A percentile compares a stretch with the other conserved stretches of the same genome.
Evolutionary conservation across 2,329 filamentous ascomycete genomes (phyloP).

Genomic region (Lecanicillium sp.): DNA sequence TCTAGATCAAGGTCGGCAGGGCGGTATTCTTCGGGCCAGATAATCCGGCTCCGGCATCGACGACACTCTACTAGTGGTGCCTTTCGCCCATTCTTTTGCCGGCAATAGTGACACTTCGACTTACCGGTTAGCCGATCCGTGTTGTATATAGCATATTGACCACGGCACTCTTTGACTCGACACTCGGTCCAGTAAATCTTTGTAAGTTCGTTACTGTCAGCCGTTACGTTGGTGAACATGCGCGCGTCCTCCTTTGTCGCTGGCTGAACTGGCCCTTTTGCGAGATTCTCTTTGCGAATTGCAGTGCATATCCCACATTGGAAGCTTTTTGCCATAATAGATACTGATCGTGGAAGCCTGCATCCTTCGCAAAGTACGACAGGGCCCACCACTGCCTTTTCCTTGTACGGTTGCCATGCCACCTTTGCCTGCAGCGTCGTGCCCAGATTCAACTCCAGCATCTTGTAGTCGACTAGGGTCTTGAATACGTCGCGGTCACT

Average conservation of each 20-base stretch:
- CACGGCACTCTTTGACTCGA: slow-evolving; percentile 33
- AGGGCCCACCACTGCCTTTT: slow-evolving; percentile 36
- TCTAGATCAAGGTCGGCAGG: slow-evolving; percentile 25
- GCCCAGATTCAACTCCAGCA: slow-evolving; percentile 39
- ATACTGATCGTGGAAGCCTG: slow-evolving; percentile 42
- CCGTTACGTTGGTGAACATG: slow-evolving; percentile 25
- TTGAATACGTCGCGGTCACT: slow-evolving; percentile 37
- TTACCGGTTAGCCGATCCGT: slow-evolving; percentile 33
- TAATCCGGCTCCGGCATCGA: slow-evolving; percentile 38
- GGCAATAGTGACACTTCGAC: slow-evolving; percentile 45
- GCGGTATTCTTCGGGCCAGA: slow-evolving; percentile 41
- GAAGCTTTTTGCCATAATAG: slow-evolving; percentile 36
- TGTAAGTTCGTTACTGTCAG: slow-evolving; percentile 25
- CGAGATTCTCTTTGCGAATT: background rate
- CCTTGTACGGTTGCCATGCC: slow-evolving; percentile 42
- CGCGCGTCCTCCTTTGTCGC: slow-evolving; percentile 21
- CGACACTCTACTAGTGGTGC: slow-evolving; percentile 40
- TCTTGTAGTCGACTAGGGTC: slow-evolving; percentile 39
- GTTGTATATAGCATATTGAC: slow-evolving; percentile 46
- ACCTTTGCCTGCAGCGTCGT: slow-evolving; percentile 37
- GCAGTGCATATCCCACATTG: slow-evolving; percentile 37
- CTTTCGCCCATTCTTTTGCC: slow-evolving; percentile 21
- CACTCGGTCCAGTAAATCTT: slow-evolving; percentile 43
- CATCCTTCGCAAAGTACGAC: slow-evolving; percentile 35
- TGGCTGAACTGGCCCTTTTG: slow-evolving; percentile 19